Evolutionary conservation across 495 filamentous ascomycete genomes (phyloP), one percentile per base, ranked within the genome.

Genomic region (Neurospora sp.): DNA sequence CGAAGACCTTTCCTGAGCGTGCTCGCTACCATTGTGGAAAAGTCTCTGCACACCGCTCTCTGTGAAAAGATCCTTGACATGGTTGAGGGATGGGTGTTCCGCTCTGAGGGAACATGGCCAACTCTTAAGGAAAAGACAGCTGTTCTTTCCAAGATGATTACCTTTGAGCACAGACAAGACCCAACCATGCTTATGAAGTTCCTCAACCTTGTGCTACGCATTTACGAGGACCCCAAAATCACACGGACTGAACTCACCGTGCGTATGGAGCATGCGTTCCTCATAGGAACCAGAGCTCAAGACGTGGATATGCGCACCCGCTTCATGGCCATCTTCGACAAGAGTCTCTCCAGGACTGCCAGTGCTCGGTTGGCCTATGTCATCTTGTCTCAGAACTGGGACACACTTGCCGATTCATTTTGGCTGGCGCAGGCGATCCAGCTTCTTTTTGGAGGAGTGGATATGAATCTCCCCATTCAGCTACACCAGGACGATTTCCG

Each of bases 101-200:
- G 93, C 71, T 94, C 93, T 2, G 93, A 91, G 39, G 94, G 97
- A 73, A 92, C 93, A 5, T 97, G 94, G 88, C 96, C 96, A 3
- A 97, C 95, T 0, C 84, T 98, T 5, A 99, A 99, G 79, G 96
- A 99, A 82, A 98, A 98, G 83, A 97, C 93, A 1, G 96, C 96
- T 1, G 95, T 99, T 0, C 80, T 99, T 20, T 92, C 94, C 77
- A 99, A 99, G 82, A 99, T 99, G 96, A 83, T 98, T 46, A 89
- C 94, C 0, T 98, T 99, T 74, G 96, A 99, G 79, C 88, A 91
- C 70, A 88, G 94, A 31, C 80, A 86, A 12, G 94, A 98, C 80
- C 89, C 89, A 39, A 91, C 92, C 0, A 90, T 98, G 83, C 84
- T 98, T 46, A 93, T 90, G 76, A 93, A 93, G 78, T 99, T 98